phyloP scores from a whole-genome alignment of 768 basidiomycete species.

The Auricularia cornea region DNA sequence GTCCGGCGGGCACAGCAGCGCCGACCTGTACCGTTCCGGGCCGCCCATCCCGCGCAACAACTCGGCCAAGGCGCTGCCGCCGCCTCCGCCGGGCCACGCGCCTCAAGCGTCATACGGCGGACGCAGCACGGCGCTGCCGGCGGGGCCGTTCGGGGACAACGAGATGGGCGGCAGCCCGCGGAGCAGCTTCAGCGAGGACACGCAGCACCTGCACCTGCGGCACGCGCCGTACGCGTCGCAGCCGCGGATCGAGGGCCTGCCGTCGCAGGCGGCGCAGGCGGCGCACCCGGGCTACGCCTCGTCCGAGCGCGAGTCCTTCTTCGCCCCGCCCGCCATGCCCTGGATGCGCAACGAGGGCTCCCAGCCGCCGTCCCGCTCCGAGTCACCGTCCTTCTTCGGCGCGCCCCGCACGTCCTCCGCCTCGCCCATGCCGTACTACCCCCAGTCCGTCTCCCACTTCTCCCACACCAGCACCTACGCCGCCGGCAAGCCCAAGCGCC shows the following conservation, averaged over 20 bases:
- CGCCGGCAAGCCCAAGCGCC: neutral
- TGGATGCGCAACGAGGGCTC: conserved; percentile 4
- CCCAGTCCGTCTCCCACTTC: neutral
- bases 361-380: neutral
- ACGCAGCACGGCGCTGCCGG: neutral
- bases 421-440: neutral
- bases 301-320: neutral
- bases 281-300: neutral
- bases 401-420: neutral
- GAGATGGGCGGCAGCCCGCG: neutral
- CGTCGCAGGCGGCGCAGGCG: neutral
- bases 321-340: conserved; percentile 5
- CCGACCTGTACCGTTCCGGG: neutral
- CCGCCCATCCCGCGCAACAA: too few relatives aligned
- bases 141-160: neutral
- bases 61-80: neutral
- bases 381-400: neutral
- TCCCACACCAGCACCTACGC: neutral
- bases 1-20: neutral
- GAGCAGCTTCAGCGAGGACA: neutral
- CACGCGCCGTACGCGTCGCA: neutral
- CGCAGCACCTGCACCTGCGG: conserved; percentile 1
- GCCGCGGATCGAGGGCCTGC: neutral
- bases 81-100: neutral
- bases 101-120: neutral